Conservation (phyloP, 306 rosid species). For the Vigna nakashimae region DNA sequence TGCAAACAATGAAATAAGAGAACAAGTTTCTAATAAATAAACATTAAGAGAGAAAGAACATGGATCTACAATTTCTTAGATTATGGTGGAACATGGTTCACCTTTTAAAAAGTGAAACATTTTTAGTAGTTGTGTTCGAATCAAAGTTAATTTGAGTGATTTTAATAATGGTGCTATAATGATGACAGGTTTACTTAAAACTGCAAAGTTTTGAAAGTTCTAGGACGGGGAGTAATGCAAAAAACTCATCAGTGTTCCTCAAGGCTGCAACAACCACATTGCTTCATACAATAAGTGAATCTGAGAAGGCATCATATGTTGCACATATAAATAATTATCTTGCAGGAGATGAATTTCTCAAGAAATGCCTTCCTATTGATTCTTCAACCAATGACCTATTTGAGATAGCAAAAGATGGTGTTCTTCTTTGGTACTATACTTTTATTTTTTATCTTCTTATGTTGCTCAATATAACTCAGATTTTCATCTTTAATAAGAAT, state of each 20-base stretch:
- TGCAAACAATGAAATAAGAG: no score
- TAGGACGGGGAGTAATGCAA: constrained; percentile 73
- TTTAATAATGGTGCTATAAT: neutral
- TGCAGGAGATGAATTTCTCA: constrained; percentile 74
- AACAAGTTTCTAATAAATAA: no score
- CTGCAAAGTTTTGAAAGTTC: constrained; percentile 81
- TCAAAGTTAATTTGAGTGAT: constrained; percentile 30
- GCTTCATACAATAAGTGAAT: constrained; percentile 98
- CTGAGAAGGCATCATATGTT: constrained; percentile 94
- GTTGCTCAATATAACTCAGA: neutral
- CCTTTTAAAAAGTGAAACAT: constrained; percentile 19
- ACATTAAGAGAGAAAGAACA: no score
- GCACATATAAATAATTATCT: constrained; percentile 89
- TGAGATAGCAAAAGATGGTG: constrained; percentile 91
- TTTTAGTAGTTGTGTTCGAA: constrained; percentile 4
- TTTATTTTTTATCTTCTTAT: neutral
- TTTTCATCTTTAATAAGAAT: neutral
- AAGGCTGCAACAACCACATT: constrained; percentile 95
- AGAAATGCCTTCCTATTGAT: constrained; percentile 84
- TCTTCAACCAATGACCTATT: constrained; percentile 87
- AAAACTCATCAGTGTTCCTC: constrained; percentile 89
- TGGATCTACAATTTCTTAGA: no score
- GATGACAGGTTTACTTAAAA: constrained; percentile 75
- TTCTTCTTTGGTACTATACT: constrained; percentile 77
- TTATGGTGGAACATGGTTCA: neutral